Base-by-base conservation (phyloP, 345 rosid genomes). In the Alliaria petiolata region DNA sequence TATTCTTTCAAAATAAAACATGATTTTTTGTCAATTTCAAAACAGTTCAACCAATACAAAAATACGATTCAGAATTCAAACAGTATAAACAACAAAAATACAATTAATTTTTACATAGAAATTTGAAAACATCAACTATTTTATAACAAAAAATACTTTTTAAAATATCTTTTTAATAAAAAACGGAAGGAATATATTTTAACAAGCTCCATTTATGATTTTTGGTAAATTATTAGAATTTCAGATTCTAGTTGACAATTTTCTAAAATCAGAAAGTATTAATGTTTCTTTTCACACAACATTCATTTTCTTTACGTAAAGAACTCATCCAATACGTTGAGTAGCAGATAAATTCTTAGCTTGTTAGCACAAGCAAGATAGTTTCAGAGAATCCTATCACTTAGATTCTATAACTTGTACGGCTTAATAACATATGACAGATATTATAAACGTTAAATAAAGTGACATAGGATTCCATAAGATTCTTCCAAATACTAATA, bases 321-420 rank as follows among this genome's bases (percentile, higher is more conserved):
- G 6, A 54, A 64, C 42, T 44, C 49, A 38, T 57, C 36, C 6
- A 46, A 42, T 46, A 22, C 15, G 35, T 65, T 46, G 35, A 56
- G 77, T 65, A 45, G 43, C 52, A 17, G 51, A 47, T 1, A 55
- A 17, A 55, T 65, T 35, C 11, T 55, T 26, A 38, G 14, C 43
- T 56, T 57, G 36, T 56, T 47, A 73, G 7, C 53, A 65, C 19
- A 65, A 31, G 45, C 72, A 74, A 74, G 58, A 73, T 25, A 57
- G 45, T 47, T 65, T 47, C 60, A 74, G 61, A 58, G 54, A 74
- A 40, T 74, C 61, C 16, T 3, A 30, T 43, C 14, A 28, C 62
- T 62, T 6, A 60, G 45, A 40, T 61, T 61, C 35, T 62, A 15
- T 66, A 49, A 65, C 78, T 66, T 74, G 72, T 70, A 74, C 78